Evolutionary conservation across 768 basidiomycete species (phyloP), one percentile per base, ranked within the genome.

Genomic region (Crassisporium funariophilum): DNA sequence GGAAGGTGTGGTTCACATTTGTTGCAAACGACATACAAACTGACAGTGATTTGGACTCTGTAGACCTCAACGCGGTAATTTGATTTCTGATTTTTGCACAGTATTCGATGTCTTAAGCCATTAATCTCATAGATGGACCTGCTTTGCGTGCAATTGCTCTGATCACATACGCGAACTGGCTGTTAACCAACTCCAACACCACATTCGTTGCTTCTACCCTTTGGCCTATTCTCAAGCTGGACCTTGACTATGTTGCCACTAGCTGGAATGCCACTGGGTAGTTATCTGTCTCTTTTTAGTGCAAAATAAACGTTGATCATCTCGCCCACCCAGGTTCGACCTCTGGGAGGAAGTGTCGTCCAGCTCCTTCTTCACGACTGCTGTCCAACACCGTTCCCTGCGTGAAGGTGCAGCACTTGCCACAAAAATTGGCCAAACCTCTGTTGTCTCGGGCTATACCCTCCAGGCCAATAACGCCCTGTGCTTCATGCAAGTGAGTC

Each of bases 361-460:
- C 0, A 79, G 81, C 15, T 89, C 86, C 3, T 93, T 89, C 74
- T 92, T 88, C 63, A 92, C 91, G 4, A 79, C 86, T 0, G 83
- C 84, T 2, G 82, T 84, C 0, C 90, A 91, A 54, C 87, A 90
- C 58, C 81, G 83, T 21, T 76, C 88, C 6, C 68, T 92, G 24
- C 83, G 83, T 19, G 75, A 87, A 60, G 89, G 89, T 16, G 74
- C 81, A 4, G 53, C 74, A 0, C 71, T 92, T 10, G 90, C 89
- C 0, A 68, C 67, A 7, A 61, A 68, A 19, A 71, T 89, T 21
- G 81, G 81, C 12, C 74, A 83, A 56, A 66, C 72, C 2, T 61
- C 70, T 17, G 60, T 64, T 12, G 75, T 74, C 4, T 61, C 58
- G 23, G 65, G 55, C 17, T 88, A 85, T 57, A 68, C 66, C 3